phyloP scores from a whole-genome alignment of 2,329 filamentous ascomycete species.

The Diaporthe ampelina region DNA sequence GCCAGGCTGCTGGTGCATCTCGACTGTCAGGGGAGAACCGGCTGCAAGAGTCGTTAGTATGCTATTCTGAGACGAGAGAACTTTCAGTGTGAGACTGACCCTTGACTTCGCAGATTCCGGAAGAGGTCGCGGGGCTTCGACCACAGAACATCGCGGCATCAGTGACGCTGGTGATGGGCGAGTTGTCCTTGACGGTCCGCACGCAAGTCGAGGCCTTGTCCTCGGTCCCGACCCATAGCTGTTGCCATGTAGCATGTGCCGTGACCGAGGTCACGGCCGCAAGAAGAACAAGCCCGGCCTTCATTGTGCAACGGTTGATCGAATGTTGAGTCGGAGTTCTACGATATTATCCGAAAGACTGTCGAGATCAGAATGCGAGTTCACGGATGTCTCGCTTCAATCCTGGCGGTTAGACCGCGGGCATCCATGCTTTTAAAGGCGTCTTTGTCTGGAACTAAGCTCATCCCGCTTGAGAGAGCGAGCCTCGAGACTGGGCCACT shows the following conservation, averaged over 20 bases:
- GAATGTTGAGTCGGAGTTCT: background rate
- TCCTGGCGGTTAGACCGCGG: background rate
- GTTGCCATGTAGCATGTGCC: slow-evolving; percentile 35
- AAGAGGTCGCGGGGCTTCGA: slow-evolving; percentile 51
- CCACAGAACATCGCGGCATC: slow-evolving; percentile 57
- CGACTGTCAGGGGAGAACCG: slow-evolving; percentile 63
- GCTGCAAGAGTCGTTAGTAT: slow-evolving; percentile 53
- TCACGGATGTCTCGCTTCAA: background rate
- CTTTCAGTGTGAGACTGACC: background rate
- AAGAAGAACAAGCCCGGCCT: slow-evolving; percentile 20
- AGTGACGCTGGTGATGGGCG: slow-evolving; percentile 59
- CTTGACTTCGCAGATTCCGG: slow-evolving; percentile 48
- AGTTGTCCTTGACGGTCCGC: slow-evolving; percentile 53
- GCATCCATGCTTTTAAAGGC: slow-evolving; percentile 19
- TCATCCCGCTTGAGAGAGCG: background rate
- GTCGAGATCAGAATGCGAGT: background rate
- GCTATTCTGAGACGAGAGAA: too few relatives aligned
- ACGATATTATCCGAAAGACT: background rate
- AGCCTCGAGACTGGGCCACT: background rate
- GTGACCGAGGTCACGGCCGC: slow-evolving; percentile 33
- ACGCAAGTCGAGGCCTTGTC: slow-evolving; percentile 32
- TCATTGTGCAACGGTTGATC: slow-evolving; percentile 4
- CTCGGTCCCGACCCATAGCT: slow-evolving; percentile 34
- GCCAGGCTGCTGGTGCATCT: slow-evolving; percentile 62
- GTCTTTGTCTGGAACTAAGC: background rate